Evolutionary conservation across 2,329 filamentous ascomycete species (phyloP).

Genomic region (Neonectria ditissima): DNA sequence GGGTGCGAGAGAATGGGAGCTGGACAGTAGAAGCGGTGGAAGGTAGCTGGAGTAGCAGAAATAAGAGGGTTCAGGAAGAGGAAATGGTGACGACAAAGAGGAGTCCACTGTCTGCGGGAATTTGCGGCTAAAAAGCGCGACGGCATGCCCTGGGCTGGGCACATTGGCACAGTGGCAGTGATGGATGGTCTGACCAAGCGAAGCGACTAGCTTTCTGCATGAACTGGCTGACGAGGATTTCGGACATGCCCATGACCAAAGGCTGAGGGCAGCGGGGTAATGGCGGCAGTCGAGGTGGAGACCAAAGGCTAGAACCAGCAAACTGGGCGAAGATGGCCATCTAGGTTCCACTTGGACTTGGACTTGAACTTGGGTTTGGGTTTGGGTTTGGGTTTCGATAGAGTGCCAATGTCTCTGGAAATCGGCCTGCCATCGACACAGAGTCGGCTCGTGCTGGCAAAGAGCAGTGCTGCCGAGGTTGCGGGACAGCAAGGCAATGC

Average conservation of each 20-base stretch:
- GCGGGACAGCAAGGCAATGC: not conserved
- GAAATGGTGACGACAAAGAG: constrained; percentile 29
- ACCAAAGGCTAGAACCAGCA: constrained; percentile 32
- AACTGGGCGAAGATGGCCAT: constrained; percentile 27
- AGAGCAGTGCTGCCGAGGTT: not conserved
- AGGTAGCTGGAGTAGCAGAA: constrained; percentile 1
- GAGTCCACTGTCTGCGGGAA: constrained; percentile 41
- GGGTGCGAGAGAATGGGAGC: constrained; percentile 26
- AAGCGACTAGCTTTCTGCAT: constrained; percentile 35
- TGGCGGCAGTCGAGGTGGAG: constrained; percentile 40
- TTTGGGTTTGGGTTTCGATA: constrained; percentile 14
- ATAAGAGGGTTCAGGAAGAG: constrained; percentile 3
- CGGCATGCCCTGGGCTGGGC: constrained; percentile 3
- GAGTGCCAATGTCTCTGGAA: constrained; percentile 1
- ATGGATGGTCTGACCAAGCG: constrained; percentile 44
- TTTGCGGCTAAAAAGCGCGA: constrained; percentile 38
- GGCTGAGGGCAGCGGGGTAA: constrained; percentile 46
- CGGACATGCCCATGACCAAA: constrained; percentile 42
- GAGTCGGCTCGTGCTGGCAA: not conserved
- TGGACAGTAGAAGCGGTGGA: constrained; percentile 7
- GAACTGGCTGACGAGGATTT: constrained; percentile 37
- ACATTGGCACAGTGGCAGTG: constrained; percentile 39
- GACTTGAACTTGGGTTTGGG: constrained; percentile 16
- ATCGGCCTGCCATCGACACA: not conserved
- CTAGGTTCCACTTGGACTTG: constrained; percentile 33